These are phyloP conservation scores for Cystobasidium slooffiae DNA, from an alignment of 1,284 basidiomycete genomes.

Conservation along the genomic window DNA sequence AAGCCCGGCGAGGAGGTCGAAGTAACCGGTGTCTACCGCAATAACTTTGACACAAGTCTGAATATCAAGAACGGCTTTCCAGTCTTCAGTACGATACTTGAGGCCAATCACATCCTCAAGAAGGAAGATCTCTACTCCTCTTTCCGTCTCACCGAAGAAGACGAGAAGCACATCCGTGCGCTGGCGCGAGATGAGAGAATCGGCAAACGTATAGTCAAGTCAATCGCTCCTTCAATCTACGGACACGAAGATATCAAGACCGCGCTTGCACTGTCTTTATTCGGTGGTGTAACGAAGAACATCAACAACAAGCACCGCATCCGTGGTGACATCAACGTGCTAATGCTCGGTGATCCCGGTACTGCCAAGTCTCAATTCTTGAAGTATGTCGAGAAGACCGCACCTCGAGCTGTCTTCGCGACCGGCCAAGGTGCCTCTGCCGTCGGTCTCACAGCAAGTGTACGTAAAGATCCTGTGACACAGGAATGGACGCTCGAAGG, in stretches of 20 bases:
- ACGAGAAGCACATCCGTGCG: slow-evolving; percentile 85
- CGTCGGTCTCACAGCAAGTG: slow-evolving; percentile 96
- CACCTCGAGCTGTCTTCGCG: slow-evolving; percentile 95
- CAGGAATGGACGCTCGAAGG: slow-evolving; percentile 99
- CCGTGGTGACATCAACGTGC: slow-evolving; percentile 95
- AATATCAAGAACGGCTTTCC: slow-evolving; percentile 99
- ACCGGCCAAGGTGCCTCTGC: slow-evolving; percentile 98
- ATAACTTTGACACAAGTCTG: slow-evolving; percentile 97
- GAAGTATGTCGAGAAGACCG: slow-evolving; percentile 99
- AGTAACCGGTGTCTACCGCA: slow-evolving; percentile 95
- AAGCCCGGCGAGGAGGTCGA: slow-evolving; percentile 99
- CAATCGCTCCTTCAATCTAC: slow-evolving; percentile 97
- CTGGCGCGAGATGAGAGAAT: slow-evolving; percentile 91
- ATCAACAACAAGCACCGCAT: slow-evolving; percentile 96
- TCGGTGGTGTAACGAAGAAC: slow-evolving; percentile 91
- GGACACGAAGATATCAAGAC: slow-evolving; percentile 99
- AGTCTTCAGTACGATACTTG: slow-evolving; percentile 96
- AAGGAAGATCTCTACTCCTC: slow-evolving; percentile 93
- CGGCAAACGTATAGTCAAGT: slow-evolving; percentile 95
- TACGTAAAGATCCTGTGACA: slow-evolving; percentile 95
- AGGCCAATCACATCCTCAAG: slow-evolving; percentile 97
- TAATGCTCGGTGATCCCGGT: slow-evolving; percentile 94
- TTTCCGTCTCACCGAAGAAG: slow-evolving; percentile 93
- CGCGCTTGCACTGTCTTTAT: slow-evolving; percentile 90
- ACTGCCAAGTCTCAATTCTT: slow-evolving; percentile 99